Evolutionary conservation across 208 protist genomes (phyloP).

Genomic region (Trypanosoma congolense): DNA sequence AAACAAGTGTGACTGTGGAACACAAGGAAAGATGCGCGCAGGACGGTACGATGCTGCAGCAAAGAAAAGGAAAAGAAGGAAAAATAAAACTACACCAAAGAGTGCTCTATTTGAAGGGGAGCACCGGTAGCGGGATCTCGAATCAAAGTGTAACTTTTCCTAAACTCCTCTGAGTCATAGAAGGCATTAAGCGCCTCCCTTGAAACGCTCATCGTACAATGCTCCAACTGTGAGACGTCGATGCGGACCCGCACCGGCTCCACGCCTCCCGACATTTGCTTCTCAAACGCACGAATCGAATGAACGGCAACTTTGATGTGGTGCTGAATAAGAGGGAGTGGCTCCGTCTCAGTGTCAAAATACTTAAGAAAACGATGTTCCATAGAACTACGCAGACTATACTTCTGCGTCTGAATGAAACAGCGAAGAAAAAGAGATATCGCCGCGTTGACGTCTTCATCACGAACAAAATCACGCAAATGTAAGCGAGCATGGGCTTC

Average conservation of each 20-base stretch:
- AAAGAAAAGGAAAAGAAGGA: not conserved
- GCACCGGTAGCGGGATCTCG: conserved; percentile 66
- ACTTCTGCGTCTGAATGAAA: conserved; percentile 97
- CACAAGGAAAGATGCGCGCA: no score
- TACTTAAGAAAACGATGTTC: conserved; percentile 83
- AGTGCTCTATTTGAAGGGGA: conserved; percentile 79
- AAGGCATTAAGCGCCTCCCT: conserved; percentile 74
- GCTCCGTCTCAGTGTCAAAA: conserved; percentile 82
- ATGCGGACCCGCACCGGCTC: conserved; percentile 76
- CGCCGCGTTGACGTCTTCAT: conserved; percentile 97
- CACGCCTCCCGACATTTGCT: conserved; percentile 69
- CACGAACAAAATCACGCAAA: conserved; percentile 93
- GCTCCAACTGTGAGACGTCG: conserved; percentile 73
- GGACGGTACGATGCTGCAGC: no score
- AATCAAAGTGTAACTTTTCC: conserved; percentile 74
- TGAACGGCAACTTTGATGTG: conserved; percentile 78
- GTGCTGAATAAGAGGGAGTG: conserved; percentile 82
- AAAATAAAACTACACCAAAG: conserved; percentile 25
- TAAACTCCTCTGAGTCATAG: conserved; percentile 80
- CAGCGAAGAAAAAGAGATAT: conserved; percentile 97
- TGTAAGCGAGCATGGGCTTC: conserved; percentile 98
- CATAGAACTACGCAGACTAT: conserved; percentile 86
- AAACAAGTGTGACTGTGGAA: no score
- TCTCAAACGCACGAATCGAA: conserved; percentile 79
- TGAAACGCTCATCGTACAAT: conserved; percentile 75